phyloP scores from a whole-genome alignment of 192 early-diverging fungal genomes.

The Coemansia asiatica region DNA sequence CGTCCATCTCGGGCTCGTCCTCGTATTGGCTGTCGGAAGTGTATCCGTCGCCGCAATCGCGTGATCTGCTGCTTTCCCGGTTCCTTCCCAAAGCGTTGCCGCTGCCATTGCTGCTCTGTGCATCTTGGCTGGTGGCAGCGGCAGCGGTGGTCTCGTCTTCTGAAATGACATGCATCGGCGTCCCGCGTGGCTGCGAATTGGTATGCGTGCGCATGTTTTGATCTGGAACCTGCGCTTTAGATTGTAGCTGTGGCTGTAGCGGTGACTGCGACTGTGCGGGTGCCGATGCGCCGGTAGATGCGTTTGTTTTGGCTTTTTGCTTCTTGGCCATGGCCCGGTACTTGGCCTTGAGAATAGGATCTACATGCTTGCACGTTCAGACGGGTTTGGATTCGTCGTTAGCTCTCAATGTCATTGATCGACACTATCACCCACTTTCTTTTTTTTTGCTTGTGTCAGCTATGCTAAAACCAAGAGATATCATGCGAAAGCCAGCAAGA shows the following conservation, averaged over 20 bases:
- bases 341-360: conserved; percentile 48
- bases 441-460: too few species aligned
- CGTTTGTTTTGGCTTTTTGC: conserved; percentile 35
- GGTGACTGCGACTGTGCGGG: conserved; percentile 2
- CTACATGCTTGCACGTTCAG: conserved; percentile 5
- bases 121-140: too few species aligned
- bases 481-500: too few species aligned
- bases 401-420: too few species aligned
- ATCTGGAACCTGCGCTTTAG: background rate
- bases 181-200: too few species aligned
- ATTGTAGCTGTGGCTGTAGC: too few species aligned
- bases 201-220: too few species aligned
- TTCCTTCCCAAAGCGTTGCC: background rate
- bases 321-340: conserved; percentile 54
- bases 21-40: conserved; percentile 45
- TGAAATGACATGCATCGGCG: background rate
- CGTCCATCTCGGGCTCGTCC: conserved; percentile 64
- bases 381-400: background rate
- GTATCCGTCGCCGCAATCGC: conserved; percentile 3
- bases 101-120: too few species aligned
- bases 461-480: too few species aligned
- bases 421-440: too few species aligned
- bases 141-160: background rate
- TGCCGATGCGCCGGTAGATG: too few species aligned
- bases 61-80: background rate